phyloP scores from a whole-genome alignment of 2,329 filamentous ascomycete genomes.

The Exophiala sp. region DNA sequence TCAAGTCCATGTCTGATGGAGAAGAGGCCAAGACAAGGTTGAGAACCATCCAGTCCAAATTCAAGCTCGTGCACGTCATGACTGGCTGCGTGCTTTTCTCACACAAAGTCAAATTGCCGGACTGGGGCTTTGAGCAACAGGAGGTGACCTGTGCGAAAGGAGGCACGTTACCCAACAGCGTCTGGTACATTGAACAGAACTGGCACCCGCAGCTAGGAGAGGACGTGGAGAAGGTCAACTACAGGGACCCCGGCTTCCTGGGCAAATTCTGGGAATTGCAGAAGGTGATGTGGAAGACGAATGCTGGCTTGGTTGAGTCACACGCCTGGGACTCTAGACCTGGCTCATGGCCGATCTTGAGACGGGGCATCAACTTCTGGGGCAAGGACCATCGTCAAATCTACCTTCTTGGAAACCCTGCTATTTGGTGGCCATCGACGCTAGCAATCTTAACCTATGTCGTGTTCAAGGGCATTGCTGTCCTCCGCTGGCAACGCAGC shows the following conservation, averaged over 20 bases:
- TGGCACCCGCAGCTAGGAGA: conserved; percentile 69
- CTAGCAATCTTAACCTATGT: conserved; percentile 69
- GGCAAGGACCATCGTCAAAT: conserved; percentile 89
- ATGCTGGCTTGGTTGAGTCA: conserved; percentile 90
- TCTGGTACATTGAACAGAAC: conserved; percentile 96
- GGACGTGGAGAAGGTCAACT: conserved; percentile 89
- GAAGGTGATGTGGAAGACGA: conserved; percentile 98
- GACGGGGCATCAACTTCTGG: conserved; percentile 99
- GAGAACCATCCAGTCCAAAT: conserved; percentile 93
- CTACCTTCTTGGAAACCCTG: conserved; percentile 89
- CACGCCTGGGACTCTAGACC: conserved; percentile 98
- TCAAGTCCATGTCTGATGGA: conserved; percentile 79
- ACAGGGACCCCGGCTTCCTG: conserved; percentile 87
- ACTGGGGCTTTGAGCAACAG: conserved; percentile 97
- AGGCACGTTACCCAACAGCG: conserved; percentile 87
- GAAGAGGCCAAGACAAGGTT: conserved; percentile 73
- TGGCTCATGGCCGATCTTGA: conserved; percentile 83
- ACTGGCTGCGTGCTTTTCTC: conserved; percentile 94
- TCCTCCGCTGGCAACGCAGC: conserved; percentile 90
- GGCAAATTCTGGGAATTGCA: conserved; percentile 98
- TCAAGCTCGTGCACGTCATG: conserved; percentile 92
- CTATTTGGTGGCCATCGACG: conserved; percentile 91
- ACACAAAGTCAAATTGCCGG: conserved; percentile 96
- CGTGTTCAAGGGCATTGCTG: conserved; percentile 76
- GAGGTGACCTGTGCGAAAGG: conserved; percentile 95